Evolutionary conservation across 2,329 filamentous ascomycete genomes (phyloP), one percentile per base, ranked within the genome.

Genomic region (Fusarium bactridioides): DNA sequence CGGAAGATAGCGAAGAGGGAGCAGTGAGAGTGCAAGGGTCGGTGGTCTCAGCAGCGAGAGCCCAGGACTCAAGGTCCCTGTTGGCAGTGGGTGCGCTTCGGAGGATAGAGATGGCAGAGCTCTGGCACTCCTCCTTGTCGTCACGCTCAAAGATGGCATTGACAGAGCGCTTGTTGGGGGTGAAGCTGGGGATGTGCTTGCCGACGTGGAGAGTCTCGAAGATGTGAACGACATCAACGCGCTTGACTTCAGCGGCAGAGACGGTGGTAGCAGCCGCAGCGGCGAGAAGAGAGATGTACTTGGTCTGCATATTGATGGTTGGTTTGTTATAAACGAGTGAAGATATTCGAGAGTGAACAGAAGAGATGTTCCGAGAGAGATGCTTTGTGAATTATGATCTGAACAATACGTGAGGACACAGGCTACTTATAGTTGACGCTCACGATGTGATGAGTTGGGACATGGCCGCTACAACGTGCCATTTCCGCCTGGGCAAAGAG

Each of bases 151-250:
- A 69, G 45, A 69, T 51, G 11, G 64, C 66, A 7, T 64, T 54
- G 31, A 63, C 15, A 23, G n/a, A 35, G 54, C 66, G 70, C 70
- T 73, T 73, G 50, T 73, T 67, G 40, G 62, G 61, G 0, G 48
- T 64, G 25, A 67, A 61, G 33, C 37, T 56, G 61, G 61, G 43
- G 4, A 60, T 55, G n/a, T 72, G 66, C 19, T 59, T 38, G 31
- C 41, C 47, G 37, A 71, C 54, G 23, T 73, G 63, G 13, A 73
- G 70, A 25, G 58, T 59, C 61, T 73, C 51, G 15, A 73, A 33
- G 61, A 71, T 54, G 58, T 71, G 70, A 19, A 73, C 58, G 19
- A 73, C 70, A 2, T 73, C 61, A 21, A 73, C 67, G 0, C 29
- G 48, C 33, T 64, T 21, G 35, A 73, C 55, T 7, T 58, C 15